Base-by-base conservation (phyloP, 768 basidiomycete genomes). In the Xerocomellus dryophilus region DNA sequence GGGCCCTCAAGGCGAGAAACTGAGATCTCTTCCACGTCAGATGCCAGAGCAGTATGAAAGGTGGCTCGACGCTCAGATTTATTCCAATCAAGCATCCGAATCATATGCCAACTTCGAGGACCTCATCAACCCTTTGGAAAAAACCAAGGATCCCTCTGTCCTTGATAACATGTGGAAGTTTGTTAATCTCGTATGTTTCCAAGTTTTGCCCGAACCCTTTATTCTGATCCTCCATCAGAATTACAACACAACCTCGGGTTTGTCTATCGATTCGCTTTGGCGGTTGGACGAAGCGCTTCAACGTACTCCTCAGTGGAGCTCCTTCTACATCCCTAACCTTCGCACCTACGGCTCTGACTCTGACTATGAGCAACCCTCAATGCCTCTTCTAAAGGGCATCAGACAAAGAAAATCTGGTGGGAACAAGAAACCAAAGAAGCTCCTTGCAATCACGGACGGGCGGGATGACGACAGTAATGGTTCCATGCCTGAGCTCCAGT, bases 1-100 rank as follows among this genome's bases (percentile, higher is more conserved):
- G 36, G 81, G 81, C 2, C 70, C 79, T 4, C 78, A 84, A 14
- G 81, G 79, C 36, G 73, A 80, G 41, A 64, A 65, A 25, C 86
- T 82, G 79, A 82, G 76, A 63, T 68, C 71, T 7, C 69, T 74
- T 35, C 67, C 74, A 15, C 80, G 78, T 35, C 64, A 76, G 43
- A 83, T 82, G 75, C 82, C 86, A 5, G 78, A 81, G 47, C 77
- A 77, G 38, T 88, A 83, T 56, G 79, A 85, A 51, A 61, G 63
- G 45, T 93, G 89, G 88, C 65, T 81, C 2, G 84, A 88, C 57
- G 88, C 89, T 4, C 83, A 87, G 61, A 64, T 81, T 44, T 74
- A 74, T 54, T 91, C 90, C 0, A 73, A 74, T 47, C 71, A 76
- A 56, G 88, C 86, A 15, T 78, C 84, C 2, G 72, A 76, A 43